Evolutionary conservation across 2,329 filamentous ascomycete genomes (phyloP).

Genomic region (Paecilomyces variotii): DNA sequence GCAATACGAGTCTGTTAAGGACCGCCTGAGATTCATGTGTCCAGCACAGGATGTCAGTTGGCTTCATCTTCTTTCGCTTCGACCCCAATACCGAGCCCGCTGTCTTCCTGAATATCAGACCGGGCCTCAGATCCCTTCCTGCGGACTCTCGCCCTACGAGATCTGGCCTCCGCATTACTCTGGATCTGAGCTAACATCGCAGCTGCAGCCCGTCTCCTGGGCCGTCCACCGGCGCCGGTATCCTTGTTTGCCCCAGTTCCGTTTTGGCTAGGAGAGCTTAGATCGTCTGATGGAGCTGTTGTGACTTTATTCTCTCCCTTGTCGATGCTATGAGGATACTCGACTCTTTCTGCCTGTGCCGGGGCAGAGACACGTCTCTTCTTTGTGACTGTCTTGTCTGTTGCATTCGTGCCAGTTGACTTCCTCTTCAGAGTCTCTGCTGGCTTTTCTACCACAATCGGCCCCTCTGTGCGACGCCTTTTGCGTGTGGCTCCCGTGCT

Average conservation of each 20-base stretch:
- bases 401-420: not conserved
- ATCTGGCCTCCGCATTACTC: constrained; percentile 11
- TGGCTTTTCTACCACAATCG: not conserved
- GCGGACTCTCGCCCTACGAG: constrained; percentile 10
- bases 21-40: not conserved
- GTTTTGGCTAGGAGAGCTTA: constrained; percentile 1
- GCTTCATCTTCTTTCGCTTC: not conserved
- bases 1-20: not conserved
- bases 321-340: not conserved
- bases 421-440: not conserved
- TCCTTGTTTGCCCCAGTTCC: constrained; percentile 1
- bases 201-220: constrained; percentile 15
- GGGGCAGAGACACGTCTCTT: not conserved
- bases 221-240: constrained; percentile 9
- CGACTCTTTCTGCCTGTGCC: not conserved
- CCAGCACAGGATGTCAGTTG: not conserved
- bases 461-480: constrained; percentile 7
- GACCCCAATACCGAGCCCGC: not conserved
- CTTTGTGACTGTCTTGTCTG: not conserved
- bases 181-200: constrained; percentile 14
- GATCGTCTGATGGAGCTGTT: not conserved
- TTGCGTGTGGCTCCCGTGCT: constrained; percentile 1
- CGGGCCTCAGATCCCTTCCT: constrained; percentile 3
- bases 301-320: not conserved
- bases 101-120: not conserved